Conservation (phyloP, 148 eudicot genomes). For the Amaranthus cruentus region DNA sequence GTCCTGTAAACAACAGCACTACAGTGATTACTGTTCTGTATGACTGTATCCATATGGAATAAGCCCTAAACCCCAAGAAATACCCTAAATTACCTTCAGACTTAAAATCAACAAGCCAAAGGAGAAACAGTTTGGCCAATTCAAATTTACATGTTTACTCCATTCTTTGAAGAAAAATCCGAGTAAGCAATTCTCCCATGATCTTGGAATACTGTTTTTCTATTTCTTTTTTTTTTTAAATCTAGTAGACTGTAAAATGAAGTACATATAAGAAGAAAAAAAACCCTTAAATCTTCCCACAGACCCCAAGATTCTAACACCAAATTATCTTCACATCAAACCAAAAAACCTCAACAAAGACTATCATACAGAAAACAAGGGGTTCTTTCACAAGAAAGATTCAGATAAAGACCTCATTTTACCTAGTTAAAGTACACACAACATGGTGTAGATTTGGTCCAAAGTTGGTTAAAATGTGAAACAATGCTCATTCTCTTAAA, state of each 20-base stretch:
- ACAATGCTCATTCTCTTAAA: neutral
- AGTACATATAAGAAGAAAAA: too few species aligned
- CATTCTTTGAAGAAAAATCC: too few species aligned
- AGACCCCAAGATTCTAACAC: too few species aligned
- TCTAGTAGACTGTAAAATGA: too few species aligned
- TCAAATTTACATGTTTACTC: neutral
- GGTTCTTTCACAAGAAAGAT: too few species aligned
- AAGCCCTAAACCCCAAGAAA: neutral
- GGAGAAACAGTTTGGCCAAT: neutral
- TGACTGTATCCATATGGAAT: neutral
- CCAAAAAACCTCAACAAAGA: too few species aligned
- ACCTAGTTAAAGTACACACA: neutral
- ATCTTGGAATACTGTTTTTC: too few species aligned
- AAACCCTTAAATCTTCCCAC: too few species aligned
- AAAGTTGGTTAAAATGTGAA: neutral
- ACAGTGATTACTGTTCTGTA: neutral
- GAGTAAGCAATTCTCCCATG: too few species aligned
- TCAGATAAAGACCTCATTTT: neutral
- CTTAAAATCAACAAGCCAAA: neutral
- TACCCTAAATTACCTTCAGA: neutral
- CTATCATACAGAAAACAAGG: too few species aligned
- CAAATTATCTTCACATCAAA: too few species aligned
- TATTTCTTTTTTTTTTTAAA: too few species aligned
- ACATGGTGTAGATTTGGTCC: neutral
- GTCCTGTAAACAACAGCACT: constrained; percentile 30